These are phyloP conservation scores for Xanthoceras sorbifolium DNA, from an alignment of 345 rosid species.

Conservation along the genomic window DNA sequence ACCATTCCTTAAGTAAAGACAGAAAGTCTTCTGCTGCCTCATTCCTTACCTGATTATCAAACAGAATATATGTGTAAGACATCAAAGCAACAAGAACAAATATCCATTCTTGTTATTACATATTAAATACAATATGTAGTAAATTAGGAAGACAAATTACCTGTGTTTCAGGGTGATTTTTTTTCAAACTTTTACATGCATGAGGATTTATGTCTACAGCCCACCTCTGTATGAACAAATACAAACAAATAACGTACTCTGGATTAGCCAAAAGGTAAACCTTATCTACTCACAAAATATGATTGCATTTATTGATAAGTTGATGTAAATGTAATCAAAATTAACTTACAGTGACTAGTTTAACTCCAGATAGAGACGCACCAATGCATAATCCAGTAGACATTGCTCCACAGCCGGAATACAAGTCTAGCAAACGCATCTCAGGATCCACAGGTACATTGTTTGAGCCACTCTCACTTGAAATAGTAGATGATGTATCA, in stretches of 20 bases:
- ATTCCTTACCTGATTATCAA: slow-evolving; percentile 26
- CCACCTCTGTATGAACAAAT: slow-evolving; percentile 35
- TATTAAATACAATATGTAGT: not conserved
- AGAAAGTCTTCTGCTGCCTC: slow-evolving; percentile 31
- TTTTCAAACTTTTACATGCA: slow-evolving; percentile 42
- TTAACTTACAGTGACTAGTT: slow-evolving; percentile 35
- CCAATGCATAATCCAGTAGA: slow-evolving; percentile 52
- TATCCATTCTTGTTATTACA: not conserved
- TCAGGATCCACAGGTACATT: slow-evolving; percentile 1
- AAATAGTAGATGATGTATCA: slow-evolving; percentile 36
- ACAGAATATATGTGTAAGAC: not conserved
- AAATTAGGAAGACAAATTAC: not conserved
- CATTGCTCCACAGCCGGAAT: slow-evolving; percentile 53
- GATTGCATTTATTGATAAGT: not conserved
- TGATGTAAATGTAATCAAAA: not conserved
- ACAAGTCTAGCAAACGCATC: slow-evolving; percentile 39
- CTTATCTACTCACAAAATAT: not conserved
- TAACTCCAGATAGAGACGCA: slow-evolving; percentile 38
- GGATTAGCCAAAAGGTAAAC: not conserved
- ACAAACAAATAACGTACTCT: not conserved
- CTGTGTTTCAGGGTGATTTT: slow-evolving; percentile 41
- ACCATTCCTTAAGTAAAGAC: slow-evolving; percentile 27
- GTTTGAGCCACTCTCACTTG: slow-evolving; percentile 40
- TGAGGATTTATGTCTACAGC: slow-evolving; percentile 41
- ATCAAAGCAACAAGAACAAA: not conserved